These are phyloP conservation scores for Naganishia vishniacii DNA, from an alignment of 768 basidiomycete genomes.

Conservation along the genomic window DNA sequence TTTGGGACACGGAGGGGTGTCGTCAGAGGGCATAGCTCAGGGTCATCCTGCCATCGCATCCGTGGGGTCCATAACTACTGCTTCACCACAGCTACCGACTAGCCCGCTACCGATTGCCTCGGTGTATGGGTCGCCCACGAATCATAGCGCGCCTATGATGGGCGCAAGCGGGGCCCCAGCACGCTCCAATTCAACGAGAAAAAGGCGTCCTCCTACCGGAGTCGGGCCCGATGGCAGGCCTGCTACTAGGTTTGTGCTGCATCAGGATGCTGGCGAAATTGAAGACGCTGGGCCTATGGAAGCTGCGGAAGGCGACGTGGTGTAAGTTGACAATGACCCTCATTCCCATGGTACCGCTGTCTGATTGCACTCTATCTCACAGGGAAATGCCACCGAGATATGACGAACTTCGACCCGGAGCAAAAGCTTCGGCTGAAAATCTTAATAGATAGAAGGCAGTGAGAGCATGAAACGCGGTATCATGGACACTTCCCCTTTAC, in stretches of 20 bases:
- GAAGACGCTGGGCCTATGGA: slow-evolving; percentile 18
- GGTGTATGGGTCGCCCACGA: slow-evolving; percentile 3
- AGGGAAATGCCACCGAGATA: slow-evolving; percentile 31
- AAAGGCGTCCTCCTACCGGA: slow-evolving; percentile 8
- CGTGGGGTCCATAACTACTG: neutral
- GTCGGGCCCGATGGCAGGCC: slow-evolving; percentile 6
- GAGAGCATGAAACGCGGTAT: too few species aligned
- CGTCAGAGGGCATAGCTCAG: neutral
- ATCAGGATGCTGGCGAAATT: slow-evolving; percentile 27
- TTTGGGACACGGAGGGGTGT: neutral
- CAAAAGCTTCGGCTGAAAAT: slow-evolving; percentile 14
- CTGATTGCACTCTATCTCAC: neutral
- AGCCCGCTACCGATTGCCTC: slow-evolving; percentile 15
- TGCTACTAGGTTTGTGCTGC: slow-evolving; percentile 26
- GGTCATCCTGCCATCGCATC: neutral
- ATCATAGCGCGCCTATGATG: neutral
- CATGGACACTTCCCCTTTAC: too few species aligned
- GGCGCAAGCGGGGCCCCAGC: neutral
- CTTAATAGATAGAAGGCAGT: neutral
- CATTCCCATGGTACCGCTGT: neutral
- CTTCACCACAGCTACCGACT: slow-evolving; percentile 5
- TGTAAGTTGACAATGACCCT: slow-evolving; percentile 13
- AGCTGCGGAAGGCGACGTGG: slow-evolving; percentile 14
- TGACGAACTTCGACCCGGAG: slow-evolving; percentile 25
- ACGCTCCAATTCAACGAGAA: slow-evolving; percentile 21